These are phyloP conservation scores for Ustilago sp. DNA, from an alignment of 1,284 basidiomycete species.

Conservation along the genomic window DNA sequence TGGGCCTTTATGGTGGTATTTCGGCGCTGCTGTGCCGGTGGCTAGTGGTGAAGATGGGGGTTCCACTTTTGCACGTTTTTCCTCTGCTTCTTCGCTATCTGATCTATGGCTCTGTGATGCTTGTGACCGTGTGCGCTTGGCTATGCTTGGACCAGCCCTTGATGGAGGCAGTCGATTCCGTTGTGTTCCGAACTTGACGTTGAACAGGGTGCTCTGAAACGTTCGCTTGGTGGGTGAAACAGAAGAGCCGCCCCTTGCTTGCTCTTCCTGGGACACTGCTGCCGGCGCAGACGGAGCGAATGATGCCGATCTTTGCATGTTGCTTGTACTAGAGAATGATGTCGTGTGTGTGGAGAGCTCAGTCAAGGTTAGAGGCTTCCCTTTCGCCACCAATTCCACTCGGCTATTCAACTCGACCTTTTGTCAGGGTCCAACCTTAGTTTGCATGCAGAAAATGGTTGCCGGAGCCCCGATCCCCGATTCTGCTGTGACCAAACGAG, in stretches of 20 bases:
- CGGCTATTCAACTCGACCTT: constrained; percentile 20
- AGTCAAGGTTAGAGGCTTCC: neutral
- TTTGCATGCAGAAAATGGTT: neutral
- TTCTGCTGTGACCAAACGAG: neutral
- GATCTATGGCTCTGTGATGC: neutral
- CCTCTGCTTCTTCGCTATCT: neutral
- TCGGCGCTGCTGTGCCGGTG: constrained; percentile 16
- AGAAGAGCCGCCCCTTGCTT: constrained; percentile 1
- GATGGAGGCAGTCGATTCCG: constrained; percentile 18
- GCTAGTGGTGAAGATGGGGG: neutral
- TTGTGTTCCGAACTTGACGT: constrained; percentile 43
- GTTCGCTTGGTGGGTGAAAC: constrained; percentile 26
- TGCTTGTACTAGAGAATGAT: neutral
- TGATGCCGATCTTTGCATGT: constrained; percentile 20
- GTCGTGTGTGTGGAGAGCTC: neutral
- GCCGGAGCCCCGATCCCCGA: constrained; percentile 11
- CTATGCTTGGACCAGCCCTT: constrained; percentile 12
- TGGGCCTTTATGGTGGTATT: constrained; percentile 45
- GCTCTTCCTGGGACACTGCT: neutral
- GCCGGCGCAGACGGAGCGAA: constrained; percentile 24
- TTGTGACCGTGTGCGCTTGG: constrained; percentile 28
- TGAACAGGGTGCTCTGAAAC: constrained; percentile 47
- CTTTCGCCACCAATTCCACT: constrained; percentile 19
- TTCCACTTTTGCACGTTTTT: constrained; percentile 14
- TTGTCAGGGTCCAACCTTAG: constrained; percentile 6